These are phyloP conservation scores for Tuber calosporum DNA, from an alignment of 495 filamentous ascomycete species.

Conservation along the genomic window DNA sequence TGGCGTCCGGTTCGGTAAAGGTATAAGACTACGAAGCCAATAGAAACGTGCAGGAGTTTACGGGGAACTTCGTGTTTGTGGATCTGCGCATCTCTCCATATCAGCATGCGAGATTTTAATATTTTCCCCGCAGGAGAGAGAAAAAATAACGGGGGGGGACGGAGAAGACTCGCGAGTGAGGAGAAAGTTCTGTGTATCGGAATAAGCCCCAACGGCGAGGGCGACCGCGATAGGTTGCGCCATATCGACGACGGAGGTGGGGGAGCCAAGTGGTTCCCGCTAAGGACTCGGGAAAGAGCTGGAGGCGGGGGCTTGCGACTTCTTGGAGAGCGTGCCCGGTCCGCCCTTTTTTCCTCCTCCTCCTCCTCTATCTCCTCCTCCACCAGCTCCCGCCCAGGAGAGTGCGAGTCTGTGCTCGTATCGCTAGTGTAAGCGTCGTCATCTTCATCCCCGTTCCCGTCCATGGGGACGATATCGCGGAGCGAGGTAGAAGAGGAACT, in stretches of 20 bases:
- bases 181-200: constrained; percentile 77
- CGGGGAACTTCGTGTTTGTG: constrained; percentile 72
- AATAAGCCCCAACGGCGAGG: constrained; percentile 86
- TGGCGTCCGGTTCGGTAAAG: constrained; percentile 74
- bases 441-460: neutral
- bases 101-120: constrained; percentile 5
- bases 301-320: constrained; percentile 20
- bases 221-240: constrained; percentile 76
- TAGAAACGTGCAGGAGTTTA: constrained; percentile 78
- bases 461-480: neutral
- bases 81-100: constrained; percentile 39
- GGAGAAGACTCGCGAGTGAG: constrained; percentile 50
- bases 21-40: constrained; percentile 83
- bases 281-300: constrained; percentile 18
- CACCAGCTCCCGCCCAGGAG: neutral
- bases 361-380: neutral
- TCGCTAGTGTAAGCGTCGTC: neutral
- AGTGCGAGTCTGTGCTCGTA: neutral
- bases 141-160: neutral
- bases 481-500: constrained; percentile 1
- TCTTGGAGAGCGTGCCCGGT: constrained; percentile 23
- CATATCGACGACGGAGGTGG: constrained; percentile 44
- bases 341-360: constrained; percentile 14
- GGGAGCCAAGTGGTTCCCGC: constrained; percentile 14
- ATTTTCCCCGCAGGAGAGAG: neutral